These are phyloP conservation scores for Scedosporium apiospermum DNA, from an alignment of 2,329 filamentous ascomycete genomes.

Conservation along the genomic window DNA sequence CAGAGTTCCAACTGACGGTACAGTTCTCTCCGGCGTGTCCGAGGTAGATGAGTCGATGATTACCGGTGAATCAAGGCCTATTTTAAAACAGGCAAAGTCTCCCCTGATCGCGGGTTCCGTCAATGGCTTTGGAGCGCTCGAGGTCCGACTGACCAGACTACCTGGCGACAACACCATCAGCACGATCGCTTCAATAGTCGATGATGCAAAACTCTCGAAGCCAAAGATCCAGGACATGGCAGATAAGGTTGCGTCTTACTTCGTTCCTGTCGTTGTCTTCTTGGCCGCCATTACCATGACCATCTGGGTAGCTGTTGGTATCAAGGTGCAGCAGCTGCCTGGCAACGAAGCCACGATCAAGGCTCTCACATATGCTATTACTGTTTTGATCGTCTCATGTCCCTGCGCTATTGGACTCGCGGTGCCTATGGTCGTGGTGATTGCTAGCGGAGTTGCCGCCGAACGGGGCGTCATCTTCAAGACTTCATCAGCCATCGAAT, in stretches of 20 bases:
- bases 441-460: constrained; percentile 59
- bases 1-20: constrained; percentile 59
- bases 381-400: constrained; percentile 66
- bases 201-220: constrained; percentile 59
- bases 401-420: constrained; percentile 68
- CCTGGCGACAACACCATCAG: constrained; percentile 64
- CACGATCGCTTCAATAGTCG: constrained; percentile 59
- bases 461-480: constrained; percentile 60
- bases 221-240: constrained; percentile 60
- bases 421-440: constrained; percentile 70
- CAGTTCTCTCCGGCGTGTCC: constrained; percentile 49
- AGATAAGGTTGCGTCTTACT: constrained; percentile 56
- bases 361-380: constrained; percentile 63
- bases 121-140: constrained; percentile 54
- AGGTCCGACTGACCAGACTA: constrained; percentile 48
- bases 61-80: constrained; percentile 58
- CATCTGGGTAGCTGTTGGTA: constrained; percentile 56
- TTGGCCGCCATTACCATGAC: constrained; percentile 52
- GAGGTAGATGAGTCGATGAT: constrained; percentile 72
- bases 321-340: constrained; percentile 22
- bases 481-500: constrained; percentile 53
- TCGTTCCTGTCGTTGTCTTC: constrained; percentile 55
- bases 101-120: constrained; percentile 58
- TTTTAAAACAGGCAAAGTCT: constrained; percentile 46
- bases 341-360: constrained; percentile 28